Conservation (phyloP, 2,329 filamentous ascomycete species). For the Hymenoscyphus scutula region DNA sequence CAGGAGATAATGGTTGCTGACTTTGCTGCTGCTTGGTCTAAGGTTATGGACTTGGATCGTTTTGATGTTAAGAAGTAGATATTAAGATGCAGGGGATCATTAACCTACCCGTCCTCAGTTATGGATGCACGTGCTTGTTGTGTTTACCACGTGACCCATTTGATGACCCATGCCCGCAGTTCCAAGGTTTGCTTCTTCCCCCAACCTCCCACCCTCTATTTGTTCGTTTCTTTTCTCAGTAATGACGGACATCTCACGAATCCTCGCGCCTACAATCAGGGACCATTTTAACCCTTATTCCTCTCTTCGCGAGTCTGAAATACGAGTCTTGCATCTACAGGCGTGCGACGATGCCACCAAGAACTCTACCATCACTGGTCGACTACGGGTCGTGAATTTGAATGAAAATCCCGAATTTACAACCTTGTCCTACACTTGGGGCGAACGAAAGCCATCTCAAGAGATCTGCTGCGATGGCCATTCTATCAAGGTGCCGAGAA, state of each 20-base stretch:
- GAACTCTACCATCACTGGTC: neutral
- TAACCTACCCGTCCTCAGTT: too few relatives aligned
- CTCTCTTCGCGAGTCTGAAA: neutral
- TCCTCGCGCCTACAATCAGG: neutral
- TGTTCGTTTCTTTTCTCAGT: too few relatives aligned
- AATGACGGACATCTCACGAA: neutral
- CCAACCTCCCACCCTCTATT: too few relatives aligned
- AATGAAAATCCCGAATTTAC: neutral
- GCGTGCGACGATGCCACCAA: neutral
- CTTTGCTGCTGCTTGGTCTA: slow-evolving; percentile 57
- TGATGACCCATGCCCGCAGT: too few relatives aligned
- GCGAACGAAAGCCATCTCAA: neutral
- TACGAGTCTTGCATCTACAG: neutral
- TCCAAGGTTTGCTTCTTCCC: too few relatives aligned
- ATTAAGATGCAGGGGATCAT: too few relatives aligned
- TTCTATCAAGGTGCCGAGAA: neutral
- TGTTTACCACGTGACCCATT: too few relatives aligned
- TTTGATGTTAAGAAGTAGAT: slow-evolving; percentile 45
- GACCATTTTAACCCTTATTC: neutral
- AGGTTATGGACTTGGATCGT: slow-evolving; percentile 59
- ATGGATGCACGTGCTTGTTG: too few relatives aligned
- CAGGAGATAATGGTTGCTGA: slow-evolving; percentile 54
- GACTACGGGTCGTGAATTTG: neutral
- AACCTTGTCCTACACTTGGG: neutral
- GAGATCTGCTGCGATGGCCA: neutral